Evolutionary conservation across 345 rosid species (phyloP).

Genomic region (Acer campestre): DNA sequence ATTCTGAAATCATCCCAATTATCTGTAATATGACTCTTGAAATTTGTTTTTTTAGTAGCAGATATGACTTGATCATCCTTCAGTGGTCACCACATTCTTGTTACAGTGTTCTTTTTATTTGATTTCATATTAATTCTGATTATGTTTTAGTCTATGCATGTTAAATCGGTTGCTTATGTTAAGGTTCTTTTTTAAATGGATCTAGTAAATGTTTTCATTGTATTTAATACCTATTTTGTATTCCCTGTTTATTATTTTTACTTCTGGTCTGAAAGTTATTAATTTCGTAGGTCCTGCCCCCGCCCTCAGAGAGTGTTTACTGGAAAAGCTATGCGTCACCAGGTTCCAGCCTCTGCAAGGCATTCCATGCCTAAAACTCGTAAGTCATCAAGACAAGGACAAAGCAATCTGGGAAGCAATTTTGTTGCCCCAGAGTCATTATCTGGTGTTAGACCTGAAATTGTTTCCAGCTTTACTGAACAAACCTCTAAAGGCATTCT

Average conservation of each 20-base stretch:
- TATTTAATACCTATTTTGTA: neutral
- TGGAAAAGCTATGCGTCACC: slow-evolving; percentile 37
- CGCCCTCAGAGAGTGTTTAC: slow-evolving; percentile 50
- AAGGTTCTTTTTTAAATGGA: neutral
- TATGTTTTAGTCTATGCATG: neutral
- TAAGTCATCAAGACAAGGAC: slow-evolving; percentile 40
- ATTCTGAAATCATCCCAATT: neutral
- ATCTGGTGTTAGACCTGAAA: slow-evolving; percentile 26
- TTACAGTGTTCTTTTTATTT: neutral
- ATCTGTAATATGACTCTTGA: neutral
- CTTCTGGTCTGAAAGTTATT: slow-evolving; percentile 6
- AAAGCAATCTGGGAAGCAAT: slow-evolving; percentile 38
- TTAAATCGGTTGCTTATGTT: neutral
- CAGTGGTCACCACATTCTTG: neutral
- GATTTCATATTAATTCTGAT: neutral
- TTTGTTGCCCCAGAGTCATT: slow-evolving; percentile 28
- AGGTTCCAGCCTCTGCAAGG: slow-evolving; percentile 31
- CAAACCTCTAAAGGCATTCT: slow-evolving; percentile 21
- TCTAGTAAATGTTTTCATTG: neutral
- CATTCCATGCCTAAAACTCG: slow-evolving; percentile 35
- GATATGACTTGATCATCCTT: neutral
- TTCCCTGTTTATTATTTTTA: neutral
- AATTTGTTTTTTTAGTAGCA: neutral
- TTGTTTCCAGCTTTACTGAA: slow-evolving; percentile 15
- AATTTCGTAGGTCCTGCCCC: slow-evolving; percentile 56